Conservation (phyloP, 139 green algal species). For the Closterium sp. region DNA sequence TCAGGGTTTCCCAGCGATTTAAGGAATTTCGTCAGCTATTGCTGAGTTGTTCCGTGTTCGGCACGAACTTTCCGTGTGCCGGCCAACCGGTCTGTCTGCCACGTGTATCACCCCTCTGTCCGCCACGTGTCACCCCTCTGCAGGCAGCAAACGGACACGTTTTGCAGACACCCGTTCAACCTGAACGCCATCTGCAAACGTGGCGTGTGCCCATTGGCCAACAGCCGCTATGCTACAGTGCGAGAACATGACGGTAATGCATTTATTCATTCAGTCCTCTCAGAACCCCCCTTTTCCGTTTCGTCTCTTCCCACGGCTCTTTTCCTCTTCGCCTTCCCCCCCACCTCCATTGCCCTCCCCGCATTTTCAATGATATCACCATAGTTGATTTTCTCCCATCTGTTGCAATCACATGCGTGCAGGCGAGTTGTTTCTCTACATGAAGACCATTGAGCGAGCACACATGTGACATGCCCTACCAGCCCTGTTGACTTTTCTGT, state of each 20-base stretch:
- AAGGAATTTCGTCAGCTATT: background rate
- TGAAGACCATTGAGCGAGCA: conserved; percentile 96
- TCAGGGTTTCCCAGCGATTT: too few relatives aligned
- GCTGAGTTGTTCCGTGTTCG: background rate
- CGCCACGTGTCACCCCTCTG: background rate
- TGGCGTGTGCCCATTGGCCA: conserved; percentile 92
- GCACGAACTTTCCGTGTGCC: background rate
- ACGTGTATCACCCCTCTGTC: too few relatives aligned
- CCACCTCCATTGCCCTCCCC: too few relatives aligned
- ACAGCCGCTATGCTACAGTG: conserved; percentile 81
- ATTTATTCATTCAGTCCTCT: background rate
- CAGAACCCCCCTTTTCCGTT: background rate
- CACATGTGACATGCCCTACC: too few relatives aligned
- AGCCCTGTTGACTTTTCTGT: too few relatives aligned
- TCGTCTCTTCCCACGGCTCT: too few relatives aligned
- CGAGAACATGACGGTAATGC: conserved; percentile 50
- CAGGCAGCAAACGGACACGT: conserved; percentile 74
- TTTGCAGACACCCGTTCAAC: conserved; percentile 98
- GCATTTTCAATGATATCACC: too few relatives aligned
- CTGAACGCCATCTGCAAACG: conserved; percentile 78
- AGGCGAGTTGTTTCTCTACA: conserved; percentile 84
- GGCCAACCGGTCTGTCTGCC: background rate
- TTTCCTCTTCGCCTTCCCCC: too few relatives aligned
- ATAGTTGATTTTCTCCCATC: too few relatives aligned
- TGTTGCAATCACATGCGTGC: background rate